Base-by-base conservation (phyloP, 495 filamentous ascomycete genomes). In the Antarctomyces pellizariae region DNA sequence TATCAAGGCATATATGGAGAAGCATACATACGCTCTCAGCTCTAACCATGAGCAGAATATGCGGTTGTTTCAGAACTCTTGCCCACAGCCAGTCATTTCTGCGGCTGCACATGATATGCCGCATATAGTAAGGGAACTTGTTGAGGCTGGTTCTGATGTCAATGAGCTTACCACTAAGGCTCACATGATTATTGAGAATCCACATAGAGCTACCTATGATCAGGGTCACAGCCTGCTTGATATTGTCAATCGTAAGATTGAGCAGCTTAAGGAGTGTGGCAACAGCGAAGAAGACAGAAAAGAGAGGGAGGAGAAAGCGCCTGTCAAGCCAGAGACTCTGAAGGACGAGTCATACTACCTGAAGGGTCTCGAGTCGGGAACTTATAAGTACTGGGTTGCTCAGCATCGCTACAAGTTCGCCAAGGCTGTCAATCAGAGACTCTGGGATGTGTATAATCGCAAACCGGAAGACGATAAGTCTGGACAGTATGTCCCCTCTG, bases 81-180 rank as follows among this genome's bases (percentile, higher is more conserved):
- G 53, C 0, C 43, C 54, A 13, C 73, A 79, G 39, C 72, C 72
- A 1, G 45, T 79, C 17, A 38, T 75, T 2, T 25, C 55, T 3
- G 73, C 73, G 0, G 47, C 71, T 2, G 29, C 45, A 1, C 53
- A 51, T 4, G 37, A 59, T 6, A 38, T 64, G 18, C 64, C 64
- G 0, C 36, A 51, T 2, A 24, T 62, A 7, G 67, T 62, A 3
- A 31, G 67, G 3, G 52, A 61, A 12, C 47, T 83, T 3, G 38
- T 82, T 0, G 43, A 53, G 15, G 52, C 45, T 16, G 74, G 73
- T 7, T 69, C 49, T 1, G 57, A 72, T 42, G 54, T 60, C 0
- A 68, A 67, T 28, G 45, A 56, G 0, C 26, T 68, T 2, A 45
- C 53, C 0, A 39, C 39, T 2, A 16, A 26, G 1, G 51, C 51